Evolutionary conservation across 495 filamentous ascomycete species (phyloP).

Genomic region (Penicillium angulare): DNA sequence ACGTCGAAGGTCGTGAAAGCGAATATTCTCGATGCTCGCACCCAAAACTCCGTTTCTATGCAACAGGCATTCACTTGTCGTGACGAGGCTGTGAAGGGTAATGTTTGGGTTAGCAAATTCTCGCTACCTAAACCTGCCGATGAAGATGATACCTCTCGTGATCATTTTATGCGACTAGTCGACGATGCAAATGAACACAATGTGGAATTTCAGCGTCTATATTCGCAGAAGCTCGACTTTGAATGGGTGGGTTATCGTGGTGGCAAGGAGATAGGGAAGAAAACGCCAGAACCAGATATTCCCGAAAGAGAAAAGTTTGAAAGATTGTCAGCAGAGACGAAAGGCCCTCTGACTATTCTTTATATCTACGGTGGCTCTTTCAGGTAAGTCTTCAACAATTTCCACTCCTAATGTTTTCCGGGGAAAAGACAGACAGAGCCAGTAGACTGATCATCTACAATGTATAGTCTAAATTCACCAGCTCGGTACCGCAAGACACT

Average conservation of each 20-base stretch:
- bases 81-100: no score
- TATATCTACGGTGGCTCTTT: background rate
- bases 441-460: background rate
- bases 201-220: background rate
- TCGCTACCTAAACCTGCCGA: background rate
- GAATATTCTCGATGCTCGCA: no score
- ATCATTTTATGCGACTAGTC: background rate
- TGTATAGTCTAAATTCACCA: background rate
- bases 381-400: background rate
- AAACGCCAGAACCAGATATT: background rate
- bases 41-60: no score
- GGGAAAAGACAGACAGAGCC: background rate
- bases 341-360: background rate
- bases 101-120: background rate
- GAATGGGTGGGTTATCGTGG: background rate
- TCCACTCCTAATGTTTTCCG: background rate
- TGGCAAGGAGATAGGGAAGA: background rate
- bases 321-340: background rate
- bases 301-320: background rate
- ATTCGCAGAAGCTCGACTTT: background rate
- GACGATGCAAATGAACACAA: background rate
- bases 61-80: no score
- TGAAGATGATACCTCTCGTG: background rate
- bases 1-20: no score
- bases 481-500: background rate